phyloP scores from a whole-genome alignment of 768 basidiomycete genomes.

The Lanmaoa pseudosensibilis region DNA sequence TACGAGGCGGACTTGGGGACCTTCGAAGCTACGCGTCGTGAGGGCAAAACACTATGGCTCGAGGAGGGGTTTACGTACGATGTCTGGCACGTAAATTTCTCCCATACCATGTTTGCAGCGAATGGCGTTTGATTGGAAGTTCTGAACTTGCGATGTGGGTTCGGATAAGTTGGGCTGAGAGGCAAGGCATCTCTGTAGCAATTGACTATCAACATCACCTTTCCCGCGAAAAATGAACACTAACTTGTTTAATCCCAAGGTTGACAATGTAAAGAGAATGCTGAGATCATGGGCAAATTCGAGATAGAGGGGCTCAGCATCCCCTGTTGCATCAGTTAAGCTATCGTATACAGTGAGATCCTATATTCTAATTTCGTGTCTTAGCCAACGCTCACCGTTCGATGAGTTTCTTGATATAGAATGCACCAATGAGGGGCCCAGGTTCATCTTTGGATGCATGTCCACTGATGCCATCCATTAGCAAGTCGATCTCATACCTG shows the following conservation, averaged over 20 bases:
- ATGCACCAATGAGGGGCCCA: slow-evolving; percentile 37
- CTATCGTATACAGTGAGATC: slow-evolving; percentile 13
- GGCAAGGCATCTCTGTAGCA: slow-evolving; percentile 31
- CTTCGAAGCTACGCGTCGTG: slow-evolving; percentile 27
- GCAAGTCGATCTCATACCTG: slow-evolving; percentile 40
- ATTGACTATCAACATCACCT: neutral
- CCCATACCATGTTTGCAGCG: slow-evolving; percentile 44
- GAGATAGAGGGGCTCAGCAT: slow-evolving; percentile 35
- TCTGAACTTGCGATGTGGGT: slow-evolving; percentile 34
- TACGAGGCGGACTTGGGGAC: slow-evolving; percentile 41
- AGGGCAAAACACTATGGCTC: neutral
- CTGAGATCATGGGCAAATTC: slow-evolving; percentile 44
- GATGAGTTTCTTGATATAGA: slow-evolving; percentile 41
- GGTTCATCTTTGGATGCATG: slow-evolving; percentile 28
- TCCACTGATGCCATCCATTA: slow-evolving; percentile 36
- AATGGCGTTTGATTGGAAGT: slow-evolving; percentile 42
- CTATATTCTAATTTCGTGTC: neutral
- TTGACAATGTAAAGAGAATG: slow-evolving; percentile 39
- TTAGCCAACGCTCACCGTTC: slow-evolving; percentile 29
- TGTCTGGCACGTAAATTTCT: slow-evolving; percentile 39
- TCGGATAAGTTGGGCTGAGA: slow-evolving; percentile 30
- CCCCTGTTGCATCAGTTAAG: slow-evolving; percentile 33
- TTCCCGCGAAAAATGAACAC: neutral
- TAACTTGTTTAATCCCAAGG: slow-evolving; percentile 39
- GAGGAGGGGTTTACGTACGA: slow-evolving; percentile 24